phyloP scores from a whole-genome alignment of 1,284 basidiomycete species.

The Rhodotorula sp. region DNA sequence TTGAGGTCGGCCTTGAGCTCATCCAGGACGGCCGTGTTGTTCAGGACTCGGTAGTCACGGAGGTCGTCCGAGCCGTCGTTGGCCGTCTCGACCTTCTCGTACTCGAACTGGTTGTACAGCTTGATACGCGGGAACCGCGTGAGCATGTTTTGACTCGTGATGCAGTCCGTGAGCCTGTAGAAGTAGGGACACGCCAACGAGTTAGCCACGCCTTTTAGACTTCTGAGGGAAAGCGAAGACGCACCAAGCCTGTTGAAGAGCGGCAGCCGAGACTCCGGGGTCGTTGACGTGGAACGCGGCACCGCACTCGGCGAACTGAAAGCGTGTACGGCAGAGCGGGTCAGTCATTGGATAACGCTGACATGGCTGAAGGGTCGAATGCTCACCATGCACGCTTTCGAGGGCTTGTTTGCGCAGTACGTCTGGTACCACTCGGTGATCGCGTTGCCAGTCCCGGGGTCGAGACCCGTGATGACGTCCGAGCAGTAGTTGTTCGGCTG shows the following conservation, averaged over 20 bases:
- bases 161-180: conserved; percentile 36
- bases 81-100: conserved; percentile 42
- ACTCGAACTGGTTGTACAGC: conserved; percentile 45
- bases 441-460: conserved; percentile 24
- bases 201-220: background rate
- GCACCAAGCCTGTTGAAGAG: conserved; percentile 43
- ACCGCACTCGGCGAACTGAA: conserved; percentile 44
- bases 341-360: background rate
- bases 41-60: conserved; percentile 44
- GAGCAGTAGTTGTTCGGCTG: conserved; percentile 41
- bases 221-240: background rate
- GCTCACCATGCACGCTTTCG: conserved; percentile 43
- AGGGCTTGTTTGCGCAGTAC: conserved; percentile 40
- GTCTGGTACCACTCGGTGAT: conserved; percentile 38
- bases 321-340: background rate
- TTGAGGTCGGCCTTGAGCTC: conserved; percentile 37
- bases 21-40: conserved; percentile 33
- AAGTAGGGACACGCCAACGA: background rate
- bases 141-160: conserved; percentile 31
- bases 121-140: conserved; percentile 40
- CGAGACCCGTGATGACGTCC: conserved; percentile 34
- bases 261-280: conserved; percentile 30
- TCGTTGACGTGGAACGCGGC: conserved; percentile 45
- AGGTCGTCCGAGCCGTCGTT: conserved; percentile 39
- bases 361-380: background rate